Evolutionary conservation across 2,329 filamentous ascomycete genomes (phyloP), one percentile per base, ranked within the genome.

Genomic region (Sporothrix curviconia): DNA sequence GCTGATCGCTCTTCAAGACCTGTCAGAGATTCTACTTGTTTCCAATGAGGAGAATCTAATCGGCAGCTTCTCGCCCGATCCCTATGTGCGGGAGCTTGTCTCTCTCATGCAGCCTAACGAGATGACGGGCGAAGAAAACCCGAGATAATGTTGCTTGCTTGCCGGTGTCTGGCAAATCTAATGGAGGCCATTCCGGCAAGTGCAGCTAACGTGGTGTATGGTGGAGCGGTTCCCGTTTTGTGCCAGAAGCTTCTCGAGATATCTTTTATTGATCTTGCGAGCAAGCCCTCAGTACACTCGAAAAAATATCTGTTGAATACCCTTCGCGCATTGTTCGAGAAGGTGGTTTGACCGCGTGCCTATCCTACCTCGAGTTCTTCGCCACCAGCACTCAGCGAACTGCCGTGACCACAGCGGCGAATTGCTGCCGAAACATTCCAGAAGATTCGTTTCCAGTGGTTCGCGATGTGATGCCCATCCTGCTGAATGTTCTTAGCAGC

Each of bases 291-390:
- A 99, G 91, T 75, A 99, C 94, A 0, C 77, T 99, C 55, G 92
- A 97, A 69, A 99, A 97, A 74, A 96, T 99, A 51, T 99, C 94
- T 0, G 84, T 92, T 57, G 94, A 99, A 68, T 99, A 96, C 68
- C 94, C 94, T 1, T 86, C 89, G 4, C 91, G 90, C 57, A 99
- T 99, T 65, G 94, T 99, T 44, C 88, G 92, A 53, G 94, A 97
- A 73, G 95, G 94, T 50, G 94, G 94, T 11, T 77, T 99, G 61
- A 95, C 90, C 1, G 94, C 94, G n/a, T 99, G 94, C 67, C 76
- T 99, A 63, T 95, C 90, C 0, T 97, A 94, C 69, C 81, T 99
- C 58, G 94, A 99, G 69, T 99, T 99, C 73, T 99, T 99, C 67
- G 88, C 92, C 15, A 99, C 94, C 0, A 94, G 92, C 71, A 97